Evolutionary conservation across 2,329 filamentous ascomycete species (phyloP).

Genomic region (Pezicula carpinea): DNA sequence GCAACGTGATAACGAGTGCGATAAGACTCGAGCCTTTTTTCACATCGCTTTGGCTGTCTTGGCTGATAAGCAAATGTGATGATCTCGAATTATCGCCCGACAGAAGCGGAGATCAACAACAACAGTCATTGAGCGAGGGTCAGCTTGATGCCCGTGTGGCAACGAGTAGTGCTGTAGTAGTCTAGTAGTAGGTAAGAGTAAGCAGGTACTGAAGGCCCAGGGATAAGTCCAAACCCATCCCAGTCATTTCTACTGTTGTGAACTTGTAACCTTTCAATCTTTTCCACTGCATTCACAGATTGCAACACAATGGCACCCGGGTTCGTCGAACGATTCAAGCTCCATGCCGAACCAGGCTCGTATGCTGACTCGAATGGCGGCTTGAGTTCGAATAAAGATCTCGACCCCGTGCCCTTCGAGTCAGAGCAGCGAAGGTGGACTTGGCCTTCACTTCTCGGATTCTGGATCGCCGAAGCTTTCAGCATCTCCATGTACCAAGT

Average conservation of each 20-base stretch:
- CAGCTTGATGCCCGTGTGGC: not conserved
- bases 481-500: constrained; percentile 24
- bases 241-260: too few relatives aligned
- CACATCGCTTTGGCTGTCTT: not conserved
- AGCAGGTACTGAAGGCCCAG: too few relatives aligned
- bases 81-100: too few relatives aligned
- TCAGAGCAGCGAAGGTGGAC: constrained; percentile 20
- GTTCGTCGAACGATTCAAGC: constrained; percentile 11
- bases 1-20: not conserved
- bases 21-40: not conserved
- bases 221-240: too few relatives aligned
- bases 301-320: constrained; percentile 8
- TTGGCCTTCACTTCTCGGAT: constrained; percentile 18
- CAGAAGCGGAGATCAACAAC: too few relatives aligned
- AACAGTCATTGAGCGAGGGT: not conserved
- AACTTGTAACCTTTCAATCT: too few relatives aligned
- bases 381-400: constrained; percentile 16
- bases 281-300: not conserved
- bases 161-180: too few relatives aligned
- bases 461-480: constrained; percentile 26
- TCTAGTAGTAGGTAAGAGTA: too few relatives aligned
- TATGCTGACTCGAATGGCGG: constrained; percentile 11
- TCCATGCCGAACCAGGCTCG: constrained; percentile 13
- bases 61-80: not conserved
- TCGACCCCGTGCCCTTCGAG: constrained; percentile 20